Base-by-base conservation (phyloP, 352 stramenopile genomes). In the Blastocystis sp. region DNA sequence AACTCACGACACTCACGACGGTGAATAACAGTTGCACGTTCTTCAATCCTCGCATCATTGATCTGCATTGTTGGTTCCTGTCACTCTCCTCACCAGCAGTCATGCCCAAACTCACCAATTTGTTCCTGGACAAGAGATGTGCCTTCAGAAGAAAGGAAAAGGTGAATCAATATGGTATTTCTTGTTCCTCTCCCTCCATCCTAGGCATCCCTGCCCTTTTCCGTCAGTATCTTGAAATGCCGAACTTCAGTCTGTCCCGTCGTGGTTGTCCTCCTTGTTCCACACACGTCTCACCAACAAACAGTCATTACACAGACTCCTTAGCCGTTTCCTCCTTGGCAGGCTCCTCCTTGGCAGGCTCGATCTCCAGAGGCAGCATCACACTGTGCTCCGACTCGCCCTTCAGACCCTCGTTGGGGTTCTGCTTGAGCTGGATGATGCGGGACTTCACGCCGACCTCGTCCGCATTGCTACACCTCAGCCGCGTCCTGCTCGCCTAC, bases 331-430 rank as follows among this genome's bases (percentile, higher is more conserved):
- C 28, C 28, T 34, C 28, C 28, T 34, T 34, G 28, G 28, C 28
- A 34, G 28, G 28, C 28, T 19, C 34, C n/a, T 63, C n/a, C 59
- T 19, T n/a, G n/a, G 40, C 17, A 63, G 34, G 17, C 14, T 79
- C 69, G 9, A 79, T 61, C 40, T 79, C 69, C 38, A 79, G 1
- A 38, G 69, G 69, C 42, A 79, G 43, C 40, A 61, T 79, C 24
- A 79, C 69, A 79, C 69, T 79, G 38, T 79, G 45, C 24, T 79
- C 69, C 11, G 69, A 79, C 2, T n/a, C 69, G 14, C 69, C 69
- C 6, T 14, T 19, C 14, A 61, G 14, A 61, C 21, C 43, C 43
- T 11, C 21, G 17, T 42, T 34, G 14, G 11, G 17, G 11, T 79
- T 61, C 4, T 4, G 40, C 14, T 42, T 21, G 11, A 79, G 14